Conservation (phyloP, 108 stramenopile species). For the Ochromonas danica region DNA sequence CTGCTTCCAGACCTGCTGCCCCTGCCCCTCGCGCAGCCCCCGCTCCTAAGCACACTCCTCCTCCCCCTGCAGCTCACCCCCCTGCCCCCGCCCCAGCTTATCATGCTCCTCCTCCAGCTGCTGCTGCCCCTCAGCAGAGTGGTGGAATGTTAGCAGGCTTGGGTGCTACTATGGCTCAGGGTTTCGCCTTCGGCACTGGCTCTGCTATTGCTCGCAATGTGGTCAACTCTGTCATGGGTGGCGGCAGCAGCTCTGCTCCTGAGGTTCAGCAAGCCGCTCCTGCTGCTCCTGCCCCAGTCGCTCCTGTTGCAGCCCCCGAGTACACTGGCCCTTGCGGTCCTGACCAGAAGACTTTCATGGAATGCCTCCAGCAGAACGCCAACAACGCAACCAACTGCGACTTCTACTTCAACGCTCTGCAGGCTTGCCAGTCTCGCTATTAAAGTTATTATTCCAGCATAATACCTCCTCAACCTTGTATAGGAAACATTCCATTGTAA, state of each 20-base stretch:
- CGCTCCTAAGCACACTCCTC: background rate
- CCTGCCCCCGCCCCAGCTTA: background rate
- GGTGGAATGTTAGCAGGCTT: conserved; percentile 19
- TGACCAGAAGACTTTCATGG: conserved; percentile 5
- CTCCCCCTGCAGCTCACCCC: background rate
- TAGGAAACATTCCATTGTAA: too few relatives aligned
- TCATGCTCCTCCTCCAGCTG: conserved; percentile 7
- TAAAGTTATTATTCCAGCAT: background rate
- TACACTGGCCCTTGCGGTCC: background rate
- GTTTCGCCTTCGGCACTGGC: conserved; percentile 41
- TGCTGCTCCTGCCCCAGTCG: background rate
- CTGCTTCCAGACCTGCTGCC: too few relatives aligned
- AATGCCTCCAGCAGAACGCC: conserved; percentile 9
- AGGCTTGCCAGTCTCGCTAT: conserved; percentile 10
- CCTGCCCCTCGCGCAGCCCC: background rate
- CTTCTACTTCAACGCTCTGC: conserved; percentile 36
- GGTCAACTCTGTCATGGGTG: conserved; percentile 21
- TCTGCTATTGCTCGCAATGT: conserved; percentile 19
- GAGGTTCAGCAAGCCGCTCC: background rate
- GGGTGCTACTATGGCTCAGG: conserved; percentile 29
- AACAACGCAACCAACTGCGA: conserved; percentile 19
- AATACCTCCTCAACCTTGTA: too few relatives aligned
- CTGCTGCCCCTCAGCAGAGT: conserved; percentile 22
- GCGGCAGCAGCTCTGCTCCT: background rate
- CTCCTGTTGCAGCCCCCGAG: background rate